Percentiles rank a stretch among this genome's conserved stretches.
Evolutionary conservation across 371 early-diverging fungal species (phyloP).

Genomic region (Syncephalastrum racemosum): DNA sequence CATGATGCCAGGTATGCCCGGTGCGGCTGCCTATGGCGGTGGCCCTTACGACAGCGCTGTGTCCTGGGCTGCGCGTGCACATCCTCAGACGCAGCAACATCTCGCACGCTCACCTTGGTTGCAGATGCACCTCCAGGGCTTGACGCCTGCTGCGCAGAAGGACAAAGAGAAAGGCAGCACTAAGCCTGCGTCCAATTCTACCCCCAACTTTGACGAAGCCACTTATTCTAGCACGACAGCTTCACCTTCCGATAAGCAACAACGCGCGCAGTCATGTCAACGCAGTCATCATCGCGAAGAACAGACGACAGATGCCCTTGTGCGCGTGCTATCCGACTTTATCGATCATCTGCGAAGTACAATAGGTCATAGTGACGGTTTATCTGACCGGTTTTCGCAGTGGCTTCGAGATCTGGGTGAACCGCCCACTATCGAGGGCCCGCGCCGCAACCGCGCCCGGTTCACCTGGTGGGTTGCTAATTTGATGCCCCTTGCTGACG

Average conservation of each 20-base stretch:
- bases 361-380: background rate
- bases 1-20: background rate
- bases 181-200: background rate
- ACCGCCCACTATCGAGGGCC: slow-evolving; percentile 21
- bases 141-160: background rate
- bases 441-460: slow-evolving; percentile 24
- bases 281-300: slow-evolving; percentile 6
- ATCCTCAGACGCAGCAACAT: slow-evolving; percentile 25
- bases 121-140: slow-evolving; percentile 24
- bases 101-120: slow-evolving; percentile 28
- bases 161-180: slow-evolving; percentile 5
- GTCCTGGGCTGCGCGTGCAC: slow-evolving; percentile 36
- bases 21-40: background rate
- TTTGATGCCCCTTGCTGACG: slow-evolving; percentile 47
- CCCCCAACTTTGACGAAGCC: background rate
- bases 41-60: slow-evolving; percentile 9
- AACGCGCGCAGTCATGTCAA: background rate
- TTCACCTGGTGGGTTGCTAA: slow-evolving; percentile 60
- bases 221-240: background rate
- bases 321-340: slow-evolving; percentile 16
- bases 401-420: slow-evolving; percentile 23
- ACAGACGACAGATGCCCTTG: slow-evolving; percentile 21
- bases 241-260: background rate
- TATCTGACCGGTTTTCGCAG: slow-evolving; percentile 8
- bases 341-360: background rate